These are phyloP conservation scores for Castanopsis chinensis DNA, from an alignment of 306 rosid species.

Conservation along the genomic window DNA sequence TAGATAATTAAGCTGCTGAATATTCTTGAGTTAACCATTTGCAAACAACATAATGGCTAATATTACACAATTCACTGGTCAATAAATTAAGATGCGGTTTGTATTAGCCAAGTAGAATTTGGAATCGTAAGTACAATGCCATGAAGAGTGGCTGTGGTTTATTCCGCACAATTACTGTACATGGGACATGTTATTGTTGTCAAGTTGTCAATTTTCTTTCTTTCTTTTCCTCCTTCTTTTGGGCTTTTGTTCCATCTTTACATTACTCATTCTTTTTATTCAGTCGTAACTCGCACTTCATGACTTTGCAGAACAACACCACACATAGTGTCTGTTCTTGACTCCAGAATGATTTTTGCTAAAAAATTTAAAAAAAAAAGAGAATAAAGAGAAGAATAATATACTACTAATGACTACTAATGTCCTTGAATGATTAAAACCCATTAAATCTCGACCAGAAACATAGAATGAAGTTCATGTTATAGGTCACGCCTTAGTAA, in stretches of 20 bases:
- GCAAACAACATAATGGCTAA: neutral
- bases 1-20: no score
- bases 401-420: neutral
- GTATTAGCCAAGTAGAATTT: constrained; percentile 20
- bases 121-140: constrained; percentile 29
- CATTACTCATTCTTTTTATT: neutral
- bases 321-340: neutral
- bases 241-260: constrained; percentile 13
- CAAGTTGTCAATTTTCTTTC: neutral
- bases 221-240: constrained; percentile 16
- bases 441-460: neutral
- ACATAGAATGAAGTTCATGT: no score
- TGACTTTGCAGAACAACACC: no score
- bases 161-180: constrained; percentile 30
- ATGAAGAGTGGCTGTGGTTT: constrained; percentile 38
- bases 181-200: constrained; percentile 2
- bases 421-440: neutral
- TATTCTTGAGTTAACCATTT: neutral
- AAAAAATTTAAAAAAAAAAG: neutral
- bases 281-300: no score
- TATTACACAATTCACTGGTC: neutral
- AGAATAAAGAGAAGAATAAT: neutral
- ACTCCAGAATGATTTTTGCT: neutral
- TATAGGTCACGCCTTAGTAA: neutral
- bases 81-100: neutral